Evolutionary conservation across 1,284 basidiomycete genomes (phyloP).

Genomic region (Vanrija pseudolonga): DNA sequence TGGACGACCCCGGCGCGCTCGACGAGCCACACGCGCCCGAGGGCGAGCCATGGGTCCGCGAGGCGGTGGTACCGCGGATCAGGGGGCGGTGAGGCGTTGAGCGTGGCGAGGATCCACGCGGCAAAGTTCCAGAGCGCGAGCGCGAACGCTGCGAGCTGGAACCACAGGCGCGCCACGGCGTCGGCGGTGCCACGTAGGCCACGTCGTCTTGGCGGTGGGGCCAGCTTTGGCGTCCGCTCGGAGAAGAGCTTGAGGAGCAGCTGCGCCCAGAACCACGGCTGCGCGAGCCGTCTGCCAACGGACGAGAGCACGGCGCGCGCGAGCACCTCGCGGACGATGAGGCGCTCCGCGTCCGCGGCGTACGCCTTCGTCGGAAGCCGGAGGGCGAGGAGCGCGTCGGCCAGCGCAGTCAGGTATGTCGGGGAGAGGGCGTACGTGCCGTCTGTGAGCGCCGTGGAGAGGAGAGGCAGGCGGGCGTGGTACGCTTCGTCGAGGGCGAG

Average conservation of each 20-base stretch:
- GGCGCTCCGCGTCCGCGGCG: slow-evolving; percentile 39
- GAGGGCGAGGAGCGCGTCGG: slow-evolving; percentile 42
- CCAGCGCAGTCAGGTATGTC: slow-evolving; percentile 45
- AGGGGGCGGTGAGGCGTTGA: slow-evolving; percentile 10
- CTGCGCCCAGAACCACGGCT: slow-evolving; percentile 48
- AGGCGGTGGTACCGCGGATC: slow-evolving; percentile 4
- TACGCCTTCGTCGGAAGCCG: slow-evolving; percentile 44
- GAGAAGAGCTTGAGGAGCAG: slow-evolving; percentile 12
- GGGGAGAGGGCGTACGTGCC: slow-evolving; percentile 24
- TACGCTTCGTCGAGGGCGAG: slow-evolving; percentile 19
- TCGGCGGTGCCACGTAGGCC: not conserved
- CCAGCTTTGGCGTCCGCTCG: not conserved
- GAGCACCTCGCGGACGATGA: slow-evolving; percentile 49
- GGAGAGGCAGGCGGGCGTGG: slow-evolving; percentile 34
- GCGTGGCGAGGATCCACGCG: slow-evolving; percentile 11
- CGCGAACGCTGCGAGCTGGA: not conserved
- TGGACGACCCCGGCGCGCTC: slow-evolving; percentile 8
- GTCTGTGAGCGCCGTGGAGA: not conserved
- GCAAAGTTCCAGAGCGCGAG: slow-evolving; percentile 8
- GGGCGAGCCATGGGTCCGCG: slow-evolving; percentile 14
- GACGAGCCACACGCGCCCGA: slow-evolving; percentile 21
- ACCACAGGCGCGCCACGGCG: not conserved
- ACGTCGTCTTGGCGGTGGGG: not conserved
- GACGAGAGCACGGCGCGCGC: slow-evolving; percentile 45
- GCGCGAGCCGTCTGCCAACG: slow-evolving; percentile 37